phyloP scores from a whole-genome alignment of 768 basidiomycete species.

The Lepiota brunneoincarnata region DNA sequence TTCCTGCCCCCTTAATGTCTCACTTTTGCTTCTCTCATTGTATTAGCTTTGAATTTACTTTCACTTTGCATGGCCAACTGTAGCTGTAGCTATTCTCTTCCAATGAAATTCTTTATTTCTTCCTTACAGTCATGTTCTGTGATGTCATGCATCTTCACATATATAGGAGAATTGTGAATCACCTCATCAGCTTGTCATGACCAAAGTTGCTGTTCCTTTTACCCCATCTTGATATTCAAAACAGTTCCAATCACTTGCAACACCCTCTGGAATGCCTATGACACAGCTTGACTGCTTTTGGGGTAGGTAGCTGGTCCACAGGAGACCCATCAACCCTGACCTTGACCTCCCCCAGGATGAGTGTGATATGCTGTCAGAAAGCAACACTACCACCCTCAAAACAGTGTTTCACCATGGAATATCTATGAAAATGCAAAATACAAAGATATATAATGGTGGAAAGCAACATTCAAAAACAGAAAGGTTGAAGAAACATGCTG shows the following conservation, averaged over 20 bases:
- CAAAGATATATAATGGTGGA: constrained; percentile 22
- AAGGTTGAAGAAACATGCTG: background rate
- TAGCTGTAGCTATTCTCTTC: too few species aligned
- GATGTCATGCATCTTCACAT: too few species aligned
- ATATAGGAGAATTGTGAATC: background rate
- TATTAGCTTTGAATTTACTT: too few species aligned
- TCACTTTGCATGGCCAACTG: too few species aligned
- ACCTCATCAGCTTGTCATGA: constrained; percentile 4
- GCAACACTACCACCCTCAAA: constrained; percentile 21
- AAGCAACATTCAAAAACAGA: constrained; percentile 18
- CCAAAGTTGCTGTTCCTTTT: constrained; percentile 15
- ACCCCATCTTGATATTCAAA: constrained; percentile 30
- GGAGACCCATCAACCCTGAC: constrained; percentile 19
- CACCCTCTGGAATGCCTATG: too few species aligned
- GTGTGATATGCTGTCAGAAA: constrained; percentile 9
- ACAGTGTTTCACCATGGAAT: constrained; percentile 35
- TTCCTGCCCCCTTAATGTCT: too few species aligned
- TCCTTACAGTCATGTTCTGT: too few species aligned
- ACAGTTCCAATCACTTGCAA: constrained; percentile 28
- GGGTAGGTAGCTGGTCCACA: constrained; percentile 22
- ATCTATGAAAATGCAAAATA: too few species aligned
- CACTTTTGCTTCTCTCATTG: background rate
- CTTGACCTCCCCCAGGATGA: constrained; percentile 23
- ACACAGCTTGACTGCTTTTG: constrained; percentile 20
- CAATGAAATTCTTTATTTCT: too few species aligned